phyloP scores from a whole-genome alignment of 345 rosid species.

The Eucalyptus marginata region DNA sequence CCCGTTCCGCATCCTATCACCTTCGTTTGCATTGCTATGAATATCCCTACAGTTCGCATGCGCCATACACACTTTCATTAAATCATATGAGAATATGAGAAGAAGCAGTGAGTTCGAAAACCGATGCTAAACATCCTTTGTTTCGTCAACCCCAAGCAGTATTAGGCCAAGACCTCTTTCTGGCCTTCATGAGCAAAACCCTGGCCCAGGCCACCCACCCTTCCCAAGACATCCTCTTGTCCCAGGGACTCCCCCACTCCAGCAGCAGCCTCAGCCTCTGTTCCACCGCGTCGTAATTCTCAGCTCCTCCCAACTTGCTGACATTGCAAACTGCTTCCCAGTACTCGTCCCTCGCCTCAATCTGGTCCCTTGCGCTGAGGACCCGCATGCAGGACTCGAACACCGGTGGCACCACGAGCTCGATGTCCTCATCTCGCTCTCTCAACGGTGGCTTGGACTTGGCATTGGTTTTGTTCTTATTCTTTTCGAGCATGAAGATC shows the following conservation, averaged over 20 bases:
- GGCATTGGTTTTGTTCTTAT: slow-evolving; percentile 14
- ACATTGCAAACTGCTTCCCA: slow-evolving; percentile 85
- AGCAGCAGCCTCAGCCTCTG: slow-evolving; percentile 36
- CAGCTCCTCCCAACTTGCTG: slow-evolving; percentile 3
- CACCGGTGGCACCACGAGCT: slow-evolving; percentile 69
- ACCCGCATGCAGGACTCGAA: slow-evolving; percentile 47
- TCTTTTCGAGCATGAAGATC: slow-evolving; percentile 42
- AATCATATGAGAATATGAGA: no score
- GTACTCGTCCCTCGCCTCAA: slow-evolving; percentile 51
- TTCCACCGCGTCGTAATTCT: slow-evolving; percentile 34
- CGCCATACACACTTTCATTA: no score
- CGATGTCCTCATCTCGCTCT: slow-evolving; percentile 54
- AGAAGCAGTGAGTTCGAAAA: no score
- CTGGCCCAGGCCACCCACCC: slow-evolving; percentile 95
- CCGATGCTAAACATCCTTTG: no score
- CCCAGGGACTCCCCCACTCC: slow-evolving; percentile 98
- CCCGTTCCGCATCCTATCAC: no score
- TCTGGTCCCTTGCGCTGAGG: slow-evolving; percentile 42
- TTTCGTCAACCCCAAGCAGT: slow-evolving; percentile 47
- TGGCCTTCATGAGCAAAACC: slow-evolving; percentile 65
- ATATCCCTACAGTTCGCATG: no score
- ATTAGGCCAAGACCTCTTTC: slow-evolving; percentile 71
- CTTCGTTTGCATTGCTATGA: no score
- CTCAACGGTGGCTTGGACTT: background rate
- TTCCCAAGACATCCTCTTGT: slow-evolving; percentile 89